phyloP scores from a whole-genome alignment of 2,329 filamentous ascomycete genomes.

The Pseudocercospora cruenta region DNA sequence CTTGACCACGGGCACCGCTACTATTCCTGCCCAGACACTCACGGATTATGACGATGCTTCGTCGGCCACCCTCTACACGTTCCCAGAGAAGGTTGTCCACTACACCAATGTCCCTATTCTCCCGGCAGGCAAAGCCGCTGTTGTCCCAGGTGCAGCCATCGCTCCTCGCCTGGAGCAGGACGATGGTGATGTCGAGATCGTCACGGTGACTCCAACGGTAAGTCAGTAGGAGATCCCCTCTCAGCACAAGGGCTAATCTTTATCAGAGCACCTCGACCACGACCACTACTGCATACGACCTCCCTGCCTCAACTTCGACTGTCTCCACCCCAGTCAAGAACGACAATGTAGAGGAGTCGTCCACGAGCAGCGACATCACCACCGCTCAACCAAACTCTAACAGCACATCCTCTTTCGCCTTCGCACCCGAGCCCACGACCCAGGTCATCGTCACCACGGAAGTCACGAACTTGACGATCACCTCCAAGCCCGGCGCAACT shows the following conservation, averaged over 20 bases:
- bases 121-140: background rate
- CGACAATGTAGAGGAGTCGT: background rate
- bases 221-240: background rate
- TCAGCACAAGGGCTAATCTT: background rate
- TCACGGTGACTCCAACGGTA: background rate
- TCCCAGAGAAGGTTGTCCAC: background rate
- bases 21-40: background rate
- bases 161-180: background rate
- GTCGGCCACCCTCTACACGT: background rate
- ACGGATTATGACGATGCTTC: slow-evolving; percentile 1
- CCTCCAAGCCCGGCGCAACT: background rate
- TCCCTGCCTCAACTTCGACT: background rate
- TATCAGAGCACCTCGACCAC: background rate
- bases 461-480: background rate
- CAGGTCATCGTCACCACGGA: background rate
- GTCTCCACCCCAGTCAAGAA: background rate
- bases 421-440: background rate
- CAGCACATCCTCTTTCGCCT: background rate
- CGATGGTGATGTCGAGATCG: background rate
- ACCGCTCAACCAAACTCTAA: background rate
- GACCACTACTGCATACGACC: background rate
- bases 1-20: slow-evolving; percentile 1
- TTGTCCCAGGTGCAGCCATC: background rate
- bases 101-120: background rate
- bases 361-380: background rate